Percentiles rank a stretch among this genome's conserved stretches.
Evolutionary conservation across 1,139 yeast genomes (phyloP).

Genomic region (Protomyces inouyei): DNA sequence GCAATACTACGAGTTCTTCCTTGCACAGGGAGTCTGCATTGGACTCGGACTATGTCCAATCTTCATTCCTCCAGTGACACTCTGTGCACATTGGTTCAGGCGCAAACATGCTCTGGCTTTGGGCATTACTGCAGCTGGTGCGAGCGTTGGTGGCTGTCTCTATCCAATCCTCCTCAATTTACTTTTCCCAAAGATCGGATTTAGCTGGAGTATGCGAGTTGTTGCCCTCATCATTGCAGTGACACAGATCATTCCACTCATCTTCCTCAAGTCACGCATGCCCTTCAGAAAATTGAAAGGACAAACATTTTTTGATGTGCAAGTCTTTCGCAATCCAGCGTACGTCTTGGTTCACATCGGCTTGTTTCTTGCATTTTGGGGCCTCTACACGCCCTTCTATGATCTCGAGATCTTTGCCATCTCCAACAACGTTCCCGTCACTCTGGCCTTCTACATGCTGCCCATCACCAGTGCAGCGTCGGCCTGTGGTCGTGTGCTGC

Average conservation of each 20-base stretch:
- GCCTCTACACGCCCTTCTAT: slow-evolving; percentile 40
- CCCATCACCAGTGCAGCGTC: slow-evolving; percentile 51
- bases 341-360: slow-evolving; percentile 37
- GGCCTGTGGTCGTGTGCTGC: slow-evolving; percentile 49
- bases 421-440: slow-evolving; percentile 31
- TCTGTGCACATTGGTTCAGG: slow-evolving; percentile 30
- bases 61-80: slow-evolving; percentile 31
- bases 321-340: slow-evolving; percentile 37
- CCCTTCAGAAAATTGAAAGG: slow-evolving; percentile 26
- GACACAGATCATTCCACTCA: slow-evolving; percentile 22
- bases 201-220: slow-evolving; percentile 39
- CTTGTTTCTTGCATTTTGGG: slow-evolving; percentile 38
- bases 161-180: slow-evolving; percentile 38
- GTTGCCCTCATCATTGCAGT: slow-evolving; percentile 37
- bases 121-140: slow-evolving; percentile 32
- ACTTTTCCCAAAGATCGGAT: slow-evolving; percentile 37
- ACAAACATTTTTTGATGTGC: slow-evolving; percentile 28
- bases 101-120: slow-evolving; percentile 28
- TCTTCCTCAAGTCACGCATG: slow-evolving; percentile 31
- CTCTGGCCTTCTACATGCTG: slow-evolving; percentile 38
- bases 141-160: slow-evolving; percentile 38
- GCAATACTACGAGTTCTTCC: slow-evolving; percentile 52
- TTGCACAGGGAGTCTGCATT: slow-evolving; percentile 30
- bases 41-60: slow-evolving; percentile 31
- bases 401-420: slow-evolving; percentile 39